Evolutionary conservation across 177 flowering plant genomes (phyloP), one percentile per base, ranked within the genome.

Genomic region (Vitis hybrid): DNA sequence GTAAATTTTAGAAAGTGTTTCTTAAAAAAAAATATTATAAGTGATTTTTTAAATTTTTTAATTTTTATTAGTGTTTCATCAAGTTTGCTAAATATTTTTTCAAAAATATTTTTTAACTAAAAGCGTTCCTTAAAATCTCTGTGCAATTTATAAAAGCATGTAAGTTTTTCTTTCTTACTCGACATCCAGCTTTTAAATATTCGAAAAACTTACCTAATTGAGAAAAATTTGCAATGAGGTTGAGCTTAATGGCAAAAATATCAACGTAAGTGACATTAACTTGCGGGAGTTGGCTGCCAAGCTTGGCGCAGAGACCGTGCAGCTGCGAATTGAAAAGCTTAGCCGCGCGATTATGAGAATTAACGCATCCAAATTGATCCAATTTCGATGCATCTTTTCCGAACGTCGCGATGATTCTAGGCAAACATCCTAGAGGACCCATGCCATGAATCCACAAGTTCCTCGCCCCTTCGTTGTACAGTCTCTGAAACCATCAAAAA

Each of bases 391-490:
- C 15, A 52, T 71, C 50, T 13, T 13, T 74, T 4, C 80, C 77
- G 14, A 56, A 78, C 48, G 11, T 71, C 8, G 68, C 59, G 10
- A 78, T 66, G 39, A 64, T 70, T 56, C 63, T 66, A 1, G 80
- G 52, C 50, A 74, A 45, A 61, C 80, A 78, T 52, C 80, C 80
- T 2, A 78, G 74, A 0, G 80, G 80, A 29, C 80, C 75, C 13
- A 66, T 74, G 75, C 71, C 74, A 50, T 78, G 80, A 19, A 78
- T 54, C 80, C 80, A 78, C 49, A 78, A 78, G 2, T 70, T 74
- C 52, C 74, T 71, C 1, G 69, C 80, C 2, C 80, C 80, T 22
- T 67, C 56, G 15, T 22, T 14, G 49, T 74, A 74, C 31, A 78
- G 19, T 53, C 16, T 71, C 80, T 78, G 66, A 12, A 60, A 56